These are phyloP conservation scores for Kodamaea derodonti DNA, from an alignment of 1,139 yeast species.

Conservation along the genomic window DNA sequence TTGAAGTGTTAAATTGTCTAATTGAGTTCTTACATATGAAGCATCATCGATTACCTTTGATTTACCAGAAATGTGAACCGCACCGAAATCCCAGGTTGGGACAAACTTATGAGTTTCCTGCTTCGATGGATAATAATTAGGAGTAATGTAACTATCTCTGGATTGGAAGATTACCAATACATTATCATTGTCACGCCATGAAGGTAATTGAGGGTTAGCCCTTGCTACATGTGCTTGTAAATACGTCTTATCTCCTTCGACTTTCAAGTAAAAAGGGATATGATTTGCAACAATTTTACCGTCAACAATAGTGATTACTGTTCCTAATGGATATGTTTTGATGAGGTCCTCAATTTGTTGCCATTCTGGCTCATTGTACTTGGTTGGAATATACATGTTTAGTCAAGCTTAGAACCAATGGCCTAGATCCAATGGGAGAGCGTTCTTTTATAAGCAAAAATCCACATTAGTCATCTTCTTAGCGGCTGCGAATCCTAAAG, in stretches of 20 bases:
- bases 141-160: constrained; percentile 53
- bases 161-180: constrained; percentile 56
- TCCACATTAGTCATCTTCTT: too few species aligned
- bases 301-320: constrained; percentile 41
- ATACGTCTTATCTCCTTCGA: constrained; percentile 33
- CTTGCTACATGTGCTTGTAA: constrained; percentile 58
- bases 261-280: constrained; percentile 49
- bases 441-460: background rate
- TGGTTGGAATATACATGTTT: constrained; percentile 14
- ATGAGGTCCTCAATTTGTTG: constrained; percentile 41
- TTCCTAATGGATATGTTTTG: constrained; percentile 48
- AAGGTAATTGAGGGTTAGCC: constrained; percentile 50
- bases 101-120: constrained; percentile 58
- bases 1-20: constrained; percentile 44
- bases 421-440: background rate
- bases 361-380: constrained; percentile 30
- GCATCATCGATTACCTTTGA: constrained; percentile 46
- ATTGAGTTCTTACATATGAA: constrained; percentile 45
- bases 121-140: constrained; percentile 59
- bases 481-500: too few species aligned
- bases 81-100: constrained; percentile 71
- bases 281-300: constrained; percentile 52
- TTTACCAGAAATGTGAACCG: constrained; percentile 57
- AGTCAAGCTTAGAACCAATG: too few species aligned
- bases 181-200: constrained; percentile 35